phyloP scores from a whole-genome alignment of 2,329 filamentous ascomycete species.

The Colletotrichum echinochloae region DNA sequence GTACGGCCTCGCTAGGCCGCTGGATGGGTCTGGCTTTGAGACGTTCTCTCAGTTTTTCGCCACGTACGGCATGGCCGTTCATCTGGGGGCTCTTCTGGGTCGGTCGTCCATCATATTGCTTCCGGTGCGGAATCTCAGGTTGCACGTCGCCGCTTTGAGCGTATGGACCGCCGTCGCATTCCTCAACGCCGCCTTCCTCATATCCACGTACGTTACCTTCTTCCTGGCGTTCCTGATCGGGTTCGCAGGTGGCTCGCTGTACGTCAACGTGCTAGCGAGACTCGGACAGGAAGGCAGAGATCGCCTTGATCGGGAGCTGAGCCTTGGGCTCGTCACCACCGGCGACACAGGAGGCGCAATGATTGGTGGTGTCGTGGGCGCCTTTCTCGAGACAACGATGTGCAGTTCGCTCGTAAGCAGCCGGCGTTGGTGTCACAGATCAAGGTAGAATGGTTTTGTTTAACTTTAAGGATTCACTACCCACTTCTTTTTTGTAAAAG shows the following conservation, averaged over 20 bases:
- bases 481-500: neutral
- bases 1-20: conserved; percentile 47
- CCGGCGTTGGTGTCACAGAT: conserved; percentile 26
- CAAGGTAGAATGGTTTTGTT: neutral
- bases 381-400: conserved; percentile 43
- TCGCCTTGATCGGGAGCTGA: conserved; percentile 45
- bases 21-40: conserved; percentile 44
- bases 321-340: conserved; percentile 45
- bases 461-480: neutral
- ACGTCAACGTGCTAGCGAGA: conserved; percentile 44
- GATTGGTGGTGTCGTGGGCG: conserved; percentile 45
- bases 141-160: conserved; percentile 33
- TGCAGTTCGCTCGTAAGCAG: conserved; percentile 17
- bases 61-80: conserved; percentile 46
- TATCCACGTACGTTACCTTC: conserved; percentile 44
- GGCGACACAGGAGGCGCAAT: conserved; percentile 48
- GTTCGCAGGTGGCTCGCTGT: conserved; percentile 46
- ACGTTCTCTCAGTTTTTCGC: conserved; percentile 47
- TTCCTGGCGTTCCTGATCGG: conserved; percentile 47
- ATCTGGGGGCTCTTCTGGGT: conserved; percentile 47
- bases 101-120: conserved; percentile 44
- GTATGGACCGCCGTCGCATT: conserved; percentile 37
- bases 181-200: conserved; percentile 43
- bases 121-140: conserved; percentile 33
- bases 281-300: conserved; percentile 42